phyloP scores from a whole-genome alignment of 208 protist species.

The Phytomonas sp. region DNA sequence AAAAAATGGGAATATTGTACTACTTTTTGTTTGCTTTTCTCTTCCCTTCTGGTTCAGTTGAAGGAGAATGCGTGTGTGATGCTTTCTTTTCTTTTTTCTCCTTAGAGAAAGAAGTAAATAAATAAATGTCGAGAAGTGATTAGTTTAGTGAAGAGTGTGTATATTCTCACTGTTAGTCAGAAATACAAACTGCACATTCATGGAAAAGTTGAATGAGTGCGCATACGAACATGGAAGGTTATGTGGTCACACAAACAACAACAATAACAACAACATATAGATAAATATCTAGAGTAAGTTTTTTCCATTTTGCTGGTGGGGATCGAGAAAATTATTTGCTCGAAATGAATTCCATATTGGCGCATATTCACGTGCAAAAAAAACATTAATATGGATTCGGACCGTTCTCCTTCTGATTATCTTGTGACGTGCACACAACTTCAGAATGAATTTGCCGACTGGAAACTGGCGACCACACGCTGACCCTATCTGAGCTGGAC shows the following conservation, averaged over 20 bases:
- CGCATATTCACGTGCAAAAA: background rate
- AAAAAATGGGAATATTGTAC: background rate
- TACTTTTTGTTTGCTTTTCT: background rate
- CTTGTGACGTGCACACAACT: too few species aligned
- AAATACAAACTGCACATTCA: background rate
- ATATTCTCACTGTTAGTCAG: background rate
- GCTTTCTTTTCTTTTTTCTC: constrained; percentile 3
- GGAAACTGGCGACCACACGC: background rate
- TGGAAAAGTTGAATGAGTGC: background rate
- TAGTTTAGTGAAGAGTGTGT: background rate
- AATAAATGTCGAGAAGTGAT: background rate
- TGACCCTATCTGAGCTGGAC: background rate
- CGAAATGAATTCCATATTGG: background rate
- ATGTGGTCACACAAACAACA: background rate
- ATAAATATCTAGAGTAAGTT: background rate
- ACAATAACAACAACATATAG: background rate
- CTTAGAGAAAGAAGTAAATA: constrained; percentile 9
- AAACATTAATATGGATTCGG: background rate
- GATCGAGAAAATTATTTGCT: background rate
- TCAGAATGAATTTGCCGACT: background rate
- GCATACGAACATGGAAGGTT: background rate
- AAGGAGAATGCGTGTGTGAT: background rate
- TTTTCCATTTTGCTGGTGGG: background rate
- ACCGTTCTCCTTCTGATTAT: background rate
- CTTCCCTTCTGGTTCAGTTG: background rate